Evolutionary conservation across 83 land plant genomes (phyloP).

Genomic region (Larix sibirica): DNA sequence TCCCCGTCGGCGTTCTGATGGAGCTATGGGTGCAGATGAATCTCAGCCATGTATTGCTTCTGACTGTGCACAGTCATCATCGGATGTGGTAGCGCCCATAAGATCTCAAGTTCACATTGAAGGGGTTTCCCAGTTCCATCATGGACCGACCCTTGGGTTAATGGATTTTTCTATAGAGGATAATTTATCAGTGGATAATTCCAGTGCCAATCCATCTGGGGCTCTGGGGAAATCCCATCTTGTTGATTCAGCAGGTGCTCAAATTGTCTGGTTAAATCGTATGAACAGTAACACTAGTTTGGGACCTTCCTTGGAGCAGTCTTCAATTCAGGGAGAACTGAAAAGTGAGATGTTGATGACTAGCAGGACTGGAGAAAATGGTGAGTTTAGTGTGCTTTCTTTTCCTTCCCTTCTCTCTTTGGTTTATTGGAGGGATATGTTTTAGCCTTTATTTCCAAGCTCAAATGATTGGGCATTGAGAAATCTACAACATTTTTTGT

Average conservation of each 20-base stretch:
- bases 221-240: constrained; percentile 5
- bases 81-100: constrained; percentile 32
- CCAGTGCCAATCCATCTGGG: not conserved
- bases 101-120: not conserved
- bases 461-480: not conserved
- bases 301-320: not conserved
- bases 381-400: constrained; percentile 21
- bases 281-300: not conserved
- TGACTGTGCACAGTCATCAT: constrained; percentile 9
- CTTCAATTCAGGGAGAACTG: constrained; percentile 32
- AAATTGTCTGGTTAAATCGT: constrained; percentile 1
- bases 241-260: not conserved
- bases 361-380: constrained; percentile 47
- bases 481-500: not conserved
- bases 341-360: constrained; percentile 29
- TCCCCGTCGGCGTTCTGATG: constrained; percentile 61
- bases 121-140: not conserved
- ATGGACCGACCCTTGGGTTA: not conserved
- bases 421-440: not conserved
- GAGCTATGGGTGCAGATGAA: constrained; percentile 38
- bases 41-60: constrained; percentile 33
- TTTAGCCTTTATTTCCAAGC: not conserved
- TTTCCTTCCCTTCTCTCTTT: not conserved
- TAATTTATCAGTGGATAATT: not conserved
- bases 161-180: constrained; percentile 11